phyloP scores from a whole-genome alignment of 192 early-diverging fungal species.

The Allomyces macrogynus region DNA sequence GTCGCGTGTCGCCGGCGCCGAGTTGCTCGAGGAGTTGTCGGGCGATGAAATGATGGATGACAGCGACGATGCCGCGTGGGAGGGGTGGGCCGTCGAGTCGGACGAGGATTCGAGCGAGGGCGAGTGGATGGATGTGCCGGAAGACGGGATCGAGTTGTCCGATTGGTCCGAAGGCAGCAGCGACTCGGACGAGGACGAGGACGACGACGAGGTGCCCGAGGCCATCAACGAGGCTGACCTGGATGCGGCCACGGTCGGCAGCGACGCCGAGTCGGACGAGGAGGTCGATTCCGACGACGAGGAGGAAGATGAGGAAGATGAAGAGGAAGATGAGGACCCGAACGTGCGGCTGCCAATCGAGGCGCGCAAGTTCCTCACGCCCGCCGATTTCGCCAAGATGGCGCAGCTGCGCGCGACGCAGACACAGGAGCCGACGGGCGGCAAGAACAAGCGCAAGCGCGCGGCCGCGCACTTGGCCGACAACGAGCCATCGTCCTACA shows the following conservation, averaged over 20 bases:
- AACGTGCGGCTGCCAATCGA: slow-evolving; percentile 11
- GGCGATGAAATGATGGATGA: slow-evolving; percentile 8
- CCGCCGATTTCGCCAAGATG: neutral
- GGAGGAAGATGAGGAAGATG: slow-evolving; percentile 18
- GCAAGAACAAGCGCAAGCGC: neutral
- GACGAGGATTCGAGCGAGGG: slow-evolving; percentile 6
- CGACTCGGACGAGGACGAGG: slow-evolving; percentile 11
- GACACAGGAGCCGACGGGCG: neutral
- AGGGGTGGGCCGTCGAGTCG: slow-evolving; percentile 2
- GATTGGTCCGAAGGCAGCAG: slow-evolving; percentile 3
- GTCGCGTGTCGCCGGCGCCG: slow-evolving; percentile 60
- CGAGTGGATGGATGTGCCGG: slow-evolving; percentile 5
- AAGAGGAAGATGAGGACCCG: slow-evolving; percentile 22
- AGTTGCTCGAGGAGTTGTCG: slow-evolving; percentile 37
- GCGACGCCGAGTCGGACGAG: slow-evolving; percentile 5
- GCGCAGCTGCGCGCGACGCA: neutral
- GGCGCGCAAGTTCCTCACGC: slow-evolving; percentile 4
- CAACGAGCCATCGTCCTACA: neutral
- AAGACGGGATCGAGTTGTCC: neutral
- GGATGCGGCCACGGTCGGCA: neutral
- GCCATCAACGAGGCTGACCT: slow-evolving; percentile 4
- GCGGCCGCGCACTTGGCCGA: neutral
- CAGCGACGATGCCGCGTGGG: slow-evolving; percentile 16
- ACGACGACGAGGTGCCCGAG: slow-evolving; percentile 12
- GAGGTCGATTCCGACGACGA: slow-evolving; percentile 25